These are phyloP conservation scores for Rhytidhysteron rufulum DNA, from an alignment of 2,329 filamentous ascomycete genomes.

Conservation along the genomic window DNA sequence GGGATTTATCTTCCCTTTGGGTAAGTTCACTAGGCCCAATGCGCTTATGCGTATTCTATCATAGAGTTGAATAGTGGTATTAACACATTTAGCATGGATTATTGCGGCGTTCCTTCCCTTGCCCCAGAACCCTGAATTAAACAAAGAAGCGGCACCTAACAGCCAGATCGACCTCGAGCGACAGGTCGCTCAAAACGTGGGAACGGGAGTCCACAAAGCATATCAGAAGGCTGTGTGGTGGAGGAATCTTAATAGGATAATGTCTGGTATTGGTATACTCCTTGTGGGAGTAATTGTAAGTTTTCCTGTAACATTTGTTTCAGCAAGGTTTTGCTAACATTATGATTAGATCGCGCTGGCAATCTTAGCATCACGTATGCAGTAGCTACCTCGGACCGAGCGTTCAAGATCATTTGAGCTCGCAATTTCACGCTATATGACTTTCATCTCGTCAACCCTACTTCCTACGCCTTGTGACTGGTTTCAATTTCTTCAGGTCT, in stretches of 20 bases:
- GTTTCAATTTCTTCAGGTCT: too few relatives aligned
- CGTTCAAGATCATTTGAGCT: background rate
- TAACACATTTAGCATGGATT: slow-evolving; percentile 63
- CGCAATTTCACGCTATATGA: too few relatives aligned
- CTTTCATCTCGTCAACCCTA: too few relatives aligned
- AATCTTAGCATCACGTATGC: slow-evolving; percentile 34
- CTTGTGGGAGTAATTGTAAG: slow-evolving; percentile 55
- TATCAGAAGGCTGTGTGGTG: slow-evolving; percentile 62
- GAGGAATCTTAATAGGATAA: slow-evolving; percentile 60
- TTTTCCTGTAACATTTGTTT: slow-evolving; percentile 9
- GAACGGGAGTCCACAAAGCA: slow-evolving; percentile 44
- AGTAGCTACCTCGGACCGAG: slow-evolving; percentile 5
- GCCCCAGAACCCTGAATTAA: slow-evolving; percentile 53
- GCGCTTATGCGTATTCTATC: slow-evolving; percentile 10
- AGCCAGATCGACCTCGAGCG: slow-evolving; percentile 38
- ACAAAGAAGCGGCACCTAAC: slow-evolving; percentile 44
- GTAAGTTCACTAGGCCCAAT: slow-evolving; percentile 18
- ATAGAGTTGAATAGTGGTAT: slow-evolving; percentile 12
- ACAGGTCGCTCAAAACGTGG: slow-evolving; percentile 43
- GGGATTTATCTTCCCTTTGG: slow-evolving; percentile 73
- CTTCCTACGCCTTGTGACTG: too few relatives aligned
- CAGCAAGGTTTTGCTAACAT: slow-evolving; percentile 11
- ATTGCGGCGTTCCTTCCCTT: slow-evolving; percentile 71
- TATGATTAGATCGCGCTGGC: slow-evolving; percentile 29
- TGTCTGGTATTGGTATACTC: slow-evolving; percentile 55